A percentile compares a stretch with the other conserved stretches of the same genome.
phyloP scores from a whole-genome alignment of 2,329 filamentous ascomycete species.

The Claviceps purpurea region DNA sequence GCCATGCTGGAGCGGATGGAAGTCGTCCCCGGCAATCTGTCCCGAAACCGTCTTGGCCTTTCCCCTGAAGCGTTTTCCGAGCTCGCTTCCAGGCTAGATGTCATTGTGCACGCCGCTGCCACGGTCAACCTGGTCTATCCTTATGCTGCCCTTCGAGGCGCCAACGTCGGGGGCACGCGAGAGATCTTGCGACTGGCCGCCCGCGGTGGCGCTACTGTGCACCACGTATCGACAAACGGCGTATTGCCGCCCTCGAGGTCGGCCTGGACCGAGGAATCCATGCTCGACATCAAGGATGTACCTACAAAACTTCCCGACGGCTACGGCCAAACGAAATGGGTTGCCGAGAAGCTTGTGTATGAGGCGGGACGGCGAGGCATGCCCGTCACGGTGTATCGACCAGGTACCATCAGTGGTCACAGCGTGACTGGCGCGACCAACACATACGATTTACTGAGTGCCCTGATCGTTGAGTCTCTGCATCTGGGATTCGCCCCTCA shows the following conservation, averaged over 20 bases:
- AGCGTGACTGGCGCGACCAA: slow-evolving; percentile 63
- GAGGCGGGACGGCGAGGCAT: slow-evolving; percentile 57
- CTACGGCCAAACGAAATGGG: slow-evolving; percentile 73
- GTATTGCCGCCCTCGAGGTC: slow-evolving; percentile 57
- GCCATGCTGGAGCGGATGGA: slow-evolving; percentile 66
- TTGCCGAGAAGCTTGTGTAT: slow-evolving; percentile 59
- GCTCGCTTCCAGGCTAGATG: slow-evolving; percentile 51
- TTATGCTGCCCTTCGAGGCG: slow-evolving; percentile 59
- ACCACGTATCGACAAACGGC: slow-evolving; percentile 71
- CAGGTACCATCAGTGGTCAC: slow-evolving; percentile 68
- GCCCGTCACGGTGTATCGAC: slow-evolving; percentile 57
- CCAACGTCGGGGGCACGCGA: slow-evolving; percentile 67
- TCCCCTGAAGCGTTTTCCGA: slow-evolving; percentile 50
- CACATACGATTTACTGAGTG: slow-evolving; percentile 64
- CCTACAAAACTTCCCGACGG: slow-evolving; percentile 56
- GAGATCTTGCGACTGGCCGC: slow-evolving; percentile 62
- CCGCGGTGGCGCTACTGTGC: slow-evolving; percentile 54
- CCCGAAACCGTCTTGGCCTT: slow-evolving; percentile 55
- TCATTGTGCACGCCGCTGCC: slow-evolving; percentile 65
- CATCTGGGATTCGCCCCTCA: slow-evolving; percentile 57
- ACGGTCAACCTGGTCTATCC: slow-evolving; percentile 73
- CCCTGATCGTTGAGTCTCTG: slow-evolving; percentile 63
- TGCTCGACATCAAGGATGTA: slow-evolving; percentile 54
- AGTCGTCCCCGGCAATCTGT: slow-evolving; percentile 60
- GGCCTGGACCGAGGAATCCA: slow-evolving; percentile 58